phyloP scores from a whole-genome alignment of 108 stramenopile species.

The Thalassiosira profunda region DNA sequence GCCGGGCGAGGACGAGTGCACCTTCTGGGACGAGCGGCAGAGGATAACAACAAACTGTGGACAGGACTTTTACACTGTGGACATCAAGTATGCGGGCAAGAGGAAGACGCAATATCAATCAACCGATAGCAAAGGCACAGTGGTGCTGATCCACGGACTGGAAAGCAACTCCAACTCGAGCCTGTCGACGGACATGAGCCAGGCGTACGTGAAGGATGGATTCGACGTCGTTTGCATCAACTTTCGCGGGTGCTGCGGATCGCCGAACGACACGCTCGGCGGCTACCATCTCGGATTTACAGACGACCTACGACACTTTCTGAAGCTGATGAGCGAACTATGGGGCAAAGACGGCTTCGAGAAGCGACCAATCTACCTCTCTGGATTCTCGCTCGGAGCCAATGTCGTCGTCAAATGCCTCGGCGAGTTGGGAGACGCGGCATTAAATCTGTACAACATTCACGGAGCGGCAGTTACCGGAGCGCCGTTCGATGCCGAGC shows the following conservation, averaged over 20 bases:
- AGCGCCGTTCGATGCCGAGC: constrained; percentile 80
- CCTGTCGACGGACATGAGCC: constrained; percentile 60
- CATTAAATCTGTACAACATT: constrained; percentile 55
- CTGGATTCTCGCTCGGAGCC: constrained; percentile 91
- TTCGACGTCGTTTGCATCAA: constrained; percentile 81
- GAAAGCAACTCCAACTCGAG: constrained; percentile 74
- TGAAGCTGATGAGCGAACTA: constrained; percentile 49
- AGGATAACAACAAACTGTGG: constrained; percentile 62
- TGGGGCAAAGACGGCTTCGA: constrained; percentile 28
- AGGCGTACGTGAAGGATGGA: constrained; percentile 51
- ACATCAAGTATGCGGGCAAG: constrained; percentile 53
- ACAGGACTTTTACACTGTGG: constrained; percentile 78
- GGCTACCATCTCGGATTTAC: constrained; percentile 95
- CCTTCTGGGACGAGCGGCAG: constrained; percentile 67
- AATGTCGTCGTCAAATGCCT: constrained; percentile 89
- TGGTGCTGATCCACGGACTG: constrained; percentile 77
- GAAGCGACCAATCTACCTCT: constrained; percentile 72
- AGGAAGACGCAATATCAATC: constrained; percentile 23
- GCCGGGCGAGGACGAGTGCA: not conserved
- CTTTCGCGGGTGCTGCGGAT: constrained; percentile 89
- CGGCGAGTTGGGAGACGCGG: constrained; percentile 71
- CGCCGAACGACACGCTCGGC: constrained; percentile 56
- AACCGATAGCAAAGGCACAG: constrained; percentile 42
- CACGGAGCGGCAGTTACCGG: constrained; percentile 85
- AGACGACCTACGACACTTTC: constrained; percentile 78